Base-by-base conservation (phyloP, 73 alveolate species). In the Breviolum minutum region DNA sequence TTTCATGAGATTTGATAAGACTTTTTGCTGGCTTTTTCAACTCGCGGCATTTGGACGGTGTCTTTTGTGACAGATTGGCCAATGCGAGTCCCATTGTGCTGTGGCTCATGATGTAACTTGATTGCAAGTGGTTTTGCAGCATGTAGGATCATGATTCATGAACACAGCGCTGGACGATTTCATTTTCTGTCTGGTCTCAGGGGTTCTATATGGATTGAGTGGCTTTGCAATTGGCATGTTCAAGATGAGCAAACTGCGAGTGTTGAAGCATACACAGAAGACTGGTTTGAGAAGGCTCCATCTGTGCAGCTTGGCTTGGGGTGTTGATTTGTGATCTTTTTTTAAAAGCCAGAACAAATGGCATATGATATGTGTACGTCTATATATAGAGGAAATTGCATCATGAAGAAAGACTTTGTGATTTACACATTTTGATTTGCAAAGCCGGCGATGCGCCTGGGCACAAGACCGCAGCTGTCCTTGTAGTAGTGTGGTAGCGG, bases 81-180 rank as follows among this genome's bases (percentile, higher is more conserved):
- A 92, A 81, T n/a, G 69, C 69, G 80, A 92, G 98, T 68, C 98
- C 98, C 30, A 19, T 48, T 17, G 98, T 76, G n/a, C 98, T 92
- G 81, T 66, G 83, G 63, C 32, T 92, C 61, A 73, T 92, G 98
- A 92, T 92, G 98, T 80, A 30, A n/a, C 98, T 9, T 61, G 90
- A 90, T 29, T 27, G 98, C 77, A 92, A 86, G n/a, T 17, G 9
- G 64, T 8, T 22, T 40, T 80, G 88, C 48, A 19, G 62, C 61
- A 77, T 77, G 63, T 3, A 40, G 3, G 54, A 40, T 40, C 54
- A 40, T 40, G 54, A 40, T 40, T 40, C 3, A 40, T 40, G 0
- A 73, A 73, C 60, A 73, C 14, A 10, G 24, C 27, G 48, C 40
- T 73, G 26, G 82, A 5, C 6, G 12, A 5, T 26, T 22, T 73